phyloP scores from a whole-genome alignment of 2,329 filamentous ascomycete species.

The Pseudogymnoascus sp. region DNA sequence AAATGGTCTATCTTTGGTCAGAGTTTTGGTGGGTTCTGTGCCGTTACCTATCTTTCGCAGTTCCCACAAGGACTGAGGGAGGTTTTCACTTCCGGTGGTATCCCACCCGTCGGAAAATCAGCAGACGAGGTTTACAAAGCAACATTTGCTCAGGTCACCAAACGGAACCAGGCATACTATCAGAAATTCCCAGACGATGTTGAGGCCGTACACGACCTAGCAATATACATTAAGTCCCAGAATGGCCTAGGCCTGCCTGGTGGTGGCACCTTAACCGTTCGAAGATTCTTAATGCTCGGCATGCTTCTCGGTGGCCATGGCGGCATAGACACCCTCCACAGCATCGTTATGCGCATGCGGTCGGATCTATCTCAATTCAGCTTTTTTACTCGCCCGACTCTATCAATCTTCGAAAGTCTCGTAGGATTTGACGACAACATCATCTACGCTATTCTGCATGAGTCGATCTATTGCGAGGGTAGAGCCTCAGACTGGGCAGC shows the following conservation, averaged over 20 bases:
- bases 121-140: conserved; percentile 69
- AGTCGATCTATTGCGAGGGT: conserved; percentile 73
- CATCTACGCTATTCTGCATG: conserved; percentile 81
- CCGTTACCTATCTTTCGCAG: conserved; percentile 74
- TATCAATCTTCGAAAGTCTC: conserved; percentile 59
- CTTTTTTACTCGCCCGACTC: conserved; percentile 63
- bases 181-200: conserved; percentile 77
- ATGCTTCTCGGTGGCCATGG: conserved; percentile 72
- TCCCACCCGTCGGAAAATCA: conserved; percentile 64
- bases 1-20: conserved; percentile 86
- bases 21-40: conserved; percentile 85
- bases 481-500: conserved; percentile 68
- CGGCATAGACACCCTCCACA: conserved; percentile 67
- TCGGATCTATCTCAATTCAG: conserved; percentile 69
- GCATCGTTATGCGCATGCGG: conserved; percentile 60
- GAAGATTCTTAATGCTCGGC: conserved; percentile 69
- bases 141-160: conserved; percentile 59
- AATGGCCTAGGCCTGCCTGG: conserved; percentile 56
- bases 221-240: conserved; percentile 54
- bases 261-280: conserved; percentile 64
- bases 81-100: conserved; percentile 74
- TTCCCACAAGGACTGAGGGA: conserved; percentile 72
- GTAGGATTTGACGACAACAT: conserved; percentile 66
- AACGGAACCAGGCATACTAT: conserved; percentile 70
- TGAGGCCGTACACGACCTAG: conserved; percentile 56